Percentiles rank a stretch among this genome's conserved stretches.
phyloP scores from a whole-genome alignment of 768 basidiomycete species.

The Myochromella boudieri region DNA sequence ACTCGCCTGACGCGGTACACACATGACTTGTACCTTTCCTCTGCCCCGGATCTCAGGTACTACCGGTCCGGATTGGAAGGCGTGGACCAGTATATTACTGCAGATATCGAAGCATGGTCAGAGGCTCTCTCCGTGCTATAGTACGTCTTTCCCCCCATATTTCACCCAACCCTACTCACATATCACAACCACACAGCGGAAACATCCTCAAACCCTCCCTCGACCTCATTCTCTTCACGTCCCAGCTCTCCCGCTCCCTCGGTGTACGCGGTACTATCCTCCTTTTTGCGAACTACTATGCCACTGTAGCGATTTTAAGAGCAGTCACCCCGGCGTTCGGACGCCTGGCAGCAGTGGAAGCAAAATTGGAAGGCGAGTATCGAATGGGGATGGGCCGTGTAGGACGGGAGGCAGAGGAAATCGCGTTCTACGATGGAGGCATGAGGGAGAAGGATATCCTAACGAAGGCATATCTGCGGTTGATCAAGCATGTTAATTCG shows the following conservation, averaged over 20 bases:
- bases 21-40: conserved; percentile 88
- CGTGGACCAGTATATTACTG: conserved; percentile 90
- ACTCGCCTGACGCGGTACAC: conserved; percentile 89
- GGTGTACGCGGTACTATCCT: conserved; percentile 82
- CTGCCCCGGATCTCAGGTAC: conserved; percentile 69
- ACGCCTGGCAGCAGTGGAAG: conserved; percentile 82
- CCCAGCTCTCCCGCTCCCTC: conserved; percentile 83
- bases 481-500: conserved; percentile 88
- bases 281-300: conserved; percentile 80
- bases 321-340: conserved; percentile 94
- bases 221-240: conserved; percentile 89
- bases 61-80: conserved; percentile 67
- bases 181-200: conserved; percentile 51
- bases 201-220: conserved; percentile 92
- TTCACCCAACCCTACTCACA: background rate
- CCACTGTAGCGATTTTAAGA: conserved; percentile 79
- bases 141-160: conserved; percentile 47
- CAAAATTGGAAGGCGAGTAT: conserved; percentile 88
- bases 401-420: conserved; percentile 87
- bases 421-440: conserved; percentile 96
- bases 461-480: conserved; percentile 67
- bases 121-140: conserved; percentile 85
- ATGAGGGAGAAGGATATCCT: conserved; percentile 80
- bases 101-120: conserved; percentile 88
- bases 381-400: conserved; percentile 83